Base-by-base conservation (phyloP, 2,329 filamentous ascomycete species). In the Colletotrichum camelliae region DNA sequence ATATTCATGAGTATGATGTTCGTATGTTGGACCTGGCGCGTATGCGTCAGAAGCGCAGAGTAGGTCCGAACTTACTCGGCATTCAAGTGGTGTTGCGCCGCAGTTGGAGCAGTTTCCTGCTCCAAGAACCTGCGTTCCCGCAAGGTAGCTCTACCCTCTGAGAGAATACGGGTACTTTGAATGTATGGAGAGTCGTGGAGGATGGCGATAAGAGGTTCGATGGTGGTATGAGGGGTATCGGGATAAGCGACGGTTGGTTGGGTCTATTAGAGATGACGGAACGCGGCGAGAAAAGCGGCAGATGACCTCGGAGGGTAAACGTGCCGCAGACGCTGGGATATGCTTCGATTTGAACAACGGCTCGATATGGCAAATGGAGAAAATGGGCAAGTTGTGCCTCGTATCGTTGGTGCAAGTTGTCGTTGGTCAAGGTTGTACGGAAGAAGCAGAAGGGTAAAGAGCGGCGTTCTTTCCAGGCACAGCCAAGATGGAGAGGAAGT, bases 91-190 rank as follows among this genome's bases (percentile, higher is more conserved):
- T 78, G 43, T 71, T 75, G 72, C 75, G 69, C 77, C 67, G 75
- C 75, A 77, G 77, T 69, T 72, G 76, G 77, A 77, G 77, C 77
- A 78, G 77, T 75, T 70, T 58, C 74, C 74, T 76, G 74, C 74
- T 70, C 74, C 70, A 70, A 73, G 33, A 39, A 75, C 64, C 71
- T 71, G 71, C 74, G 74, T 76, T 75, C 62, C 74, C 74, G 70
- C 74, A 71, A 76, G 71, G 66, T 72, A 76, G 62, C 74, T 76
- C 70, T 74, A 64, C 74, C 70, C 39, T 48, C 27, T 64, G 29
- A 61, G 52, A 31, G 52, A 55, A 24, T 37, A 52, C 21, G 52
- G 43, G 24, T 29, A 27, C 10, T 61, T 74, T 18, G 48, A 31
- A 70, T 31, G 60, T 39, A 62, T 62, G 9, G 37, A 35, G 31